These are phyloP conservation scores for Kernera saxatilis DNA, from an alignment of 345 rosid genomes.

Conservation along the genomic window DNA sequence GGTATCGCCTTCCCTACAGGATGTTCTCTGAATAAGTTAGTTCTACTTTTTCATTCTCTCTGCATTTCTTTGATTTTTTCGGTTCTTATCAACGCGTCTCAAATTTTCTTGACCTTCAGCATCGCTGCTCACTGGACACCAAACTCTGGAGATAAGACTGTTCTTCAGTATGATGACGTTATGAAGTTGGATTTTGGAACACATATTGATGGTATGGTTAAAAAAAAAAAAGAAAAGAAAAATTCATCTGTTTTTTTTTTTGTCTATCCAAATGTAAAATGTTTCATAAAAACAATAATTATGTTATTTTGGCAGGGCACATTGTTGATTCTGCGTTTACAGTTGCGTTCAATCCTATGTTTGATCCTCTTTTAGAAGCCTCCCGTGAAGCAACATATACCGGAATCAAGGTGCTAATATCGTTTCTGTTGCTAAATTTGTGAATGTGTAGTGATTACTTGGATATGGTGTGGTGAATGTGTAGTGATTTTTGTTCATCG, in stretches of 20 bases:
- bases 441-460: too few species aligned
- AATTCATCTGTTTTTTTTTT: background rate
- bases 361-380: conserved; percentile 82
- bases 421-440: background rate
- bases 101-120: conserved; percentile 35
- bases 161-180: conserved; percentile 92
- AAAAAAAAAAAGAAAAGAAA: background rate
- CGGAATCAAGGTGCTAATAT: conserved; percentile 69
- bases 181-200: conserved; percentile 97
- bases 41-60: background rate
- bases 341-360: conserved; percentile 96
- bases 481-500: background rate
- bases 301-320: conserved; percentile 49
- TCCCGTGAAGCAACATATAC: conserved; percentile 92
- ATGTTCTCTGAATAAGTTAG: conserved; percentile 83
- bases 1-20: conserved; percentile 99
- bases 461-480: too few species aligned
- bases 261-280: background rate
- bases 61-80: background rate
- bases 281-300: background rate
- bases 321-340: conserved; percentile 94
- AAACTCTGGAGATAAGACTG: conserved; percentile 89
- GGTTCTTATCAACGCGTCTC: background rate
- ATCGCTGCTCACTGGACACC: conserved; percentile 99
- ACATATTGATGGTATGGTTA: conserved; percentile 81